A percentile compares a stretch with the other conserved stretches of the same genome.
Conservation (phyloP, 495 filamentous ascomycete species). For the Physcia stellaris region DNA sequence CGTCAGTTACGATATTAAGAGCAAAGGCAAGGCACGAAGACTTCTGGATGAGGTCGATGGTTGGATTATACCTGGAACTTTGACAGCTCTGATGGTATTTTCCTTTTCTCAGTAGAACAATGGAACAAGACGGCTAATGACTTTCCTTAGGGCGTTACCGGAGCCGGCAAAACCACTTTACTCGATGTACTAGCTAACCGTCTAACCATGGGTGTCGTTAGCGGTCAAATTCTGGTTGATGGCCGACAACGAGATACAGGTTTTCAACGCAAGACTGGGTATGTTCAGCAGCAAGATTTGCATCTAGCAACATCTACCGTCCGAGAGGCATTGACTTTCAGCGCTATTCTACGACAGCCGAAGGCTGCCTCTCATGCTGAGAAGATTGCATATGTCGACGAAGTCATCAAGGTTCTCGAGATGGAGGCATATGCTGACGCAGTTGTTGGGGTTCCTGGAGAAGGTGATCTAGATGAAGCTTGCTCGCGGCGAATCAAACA, state of each 20-base stretch:
- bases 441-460: constrained; percentile 73
- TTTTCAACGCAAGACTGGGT: constrained; percentile 89
- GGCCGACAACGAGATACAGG: constrained; percentile 59
- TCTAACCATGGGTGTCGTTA: constrained; percentile 75
- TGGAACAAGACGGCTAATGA: no score
- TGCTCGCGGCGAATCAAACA: no score
- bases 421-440: constrained; percentile 85
- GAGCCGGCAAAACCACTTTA: constrained; percentile 48
- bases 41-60: constrained; percentile 77
- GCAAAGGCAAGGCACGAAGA: constrained; percentile 60
- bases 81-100: constrained; percentile 72
- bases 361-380: constrained; percentile 50
- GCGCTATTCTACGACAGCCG: constrained; percentile 73
- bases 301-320: constrained; percentile 80
- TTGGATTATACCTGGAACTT: constrained; percentile 81
- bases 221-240: constrained; percentile 79
- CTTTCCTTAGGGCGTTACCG: constrained; percentile 45
- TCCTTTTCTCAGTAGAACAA: no score
- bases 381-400: constrained; percentile 77
- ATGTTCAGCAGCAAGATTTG: constrained; percentile 92
- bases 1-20: constrained; percentile 80
- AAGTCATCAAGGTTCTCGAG: constrained; percentile 82
- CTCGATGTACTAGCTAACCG: constrained; percentile 49
- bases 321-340: constrained; percentile 69
- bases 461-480: no score